Base-by-base conservation (phyloP, 805 yeast genomes). In the Lipomyces spencermartinsiae region DNA sequence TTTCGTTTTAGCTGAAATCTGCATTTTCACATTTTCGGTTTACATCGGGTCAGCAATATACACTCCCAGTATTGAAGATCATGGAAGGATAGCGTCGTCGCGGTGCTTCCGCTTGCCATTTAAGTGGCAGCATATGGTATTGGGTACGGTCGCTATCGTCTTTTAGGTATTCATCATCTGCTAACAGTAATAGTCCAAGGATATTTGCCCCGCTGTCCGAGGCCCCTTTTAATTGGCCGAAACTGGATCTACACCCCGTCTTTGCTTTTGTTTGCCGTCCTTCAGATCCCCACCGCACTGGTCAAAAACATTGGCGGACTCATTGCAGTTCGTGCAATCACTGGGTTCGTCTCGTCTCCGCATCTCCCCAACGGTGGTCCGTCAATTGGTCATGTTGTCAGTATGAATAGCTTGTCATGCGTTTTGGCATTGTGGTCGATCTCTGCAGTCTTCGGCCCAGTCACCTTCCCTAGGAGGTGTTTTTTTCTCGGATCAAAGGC, bases 301-400 rank as follows among this genome's bases (percentile, higher is more conserved):
- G 80, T 80, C 1, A 71, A 79, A 5, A 83, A 84, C 73, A 82
- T 87, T 61, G 86, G 84, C 7, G 85, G 84, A 0, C 76, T 87
- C 67, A 77, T 82, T 58, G 80, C 84, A 0, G 74, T 85, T 62
- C 79, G 89, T 60, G 82, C 87, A 65, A 69, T 87, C n/a, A 79
- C 83, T 19, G 91, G 91, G 1, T 70, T 87, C 35, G 81, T 85
- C 64, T 84, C 88, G 9, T 82, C 87, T 2, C 89, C 90, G 1
- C 80, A 86, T n/a, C 73, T 87, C 62, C 83, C 88, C 0, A 86
- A 87, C 29, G 89, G 89, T 59, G 89, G 86, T 67, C 89, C 88
- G 8, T 78, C 86, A 6, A 75, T 86, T 54, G 84, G 85, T 34
- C 89, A 87, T 74, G 75, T 86, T 56, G 75, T 82, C 10, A 53